These are phyloP conservation scores for Halophytophthora polymorphica DNA, from an alignment of 352 stramenopile species.

Conservation along the genomic window DNA sequence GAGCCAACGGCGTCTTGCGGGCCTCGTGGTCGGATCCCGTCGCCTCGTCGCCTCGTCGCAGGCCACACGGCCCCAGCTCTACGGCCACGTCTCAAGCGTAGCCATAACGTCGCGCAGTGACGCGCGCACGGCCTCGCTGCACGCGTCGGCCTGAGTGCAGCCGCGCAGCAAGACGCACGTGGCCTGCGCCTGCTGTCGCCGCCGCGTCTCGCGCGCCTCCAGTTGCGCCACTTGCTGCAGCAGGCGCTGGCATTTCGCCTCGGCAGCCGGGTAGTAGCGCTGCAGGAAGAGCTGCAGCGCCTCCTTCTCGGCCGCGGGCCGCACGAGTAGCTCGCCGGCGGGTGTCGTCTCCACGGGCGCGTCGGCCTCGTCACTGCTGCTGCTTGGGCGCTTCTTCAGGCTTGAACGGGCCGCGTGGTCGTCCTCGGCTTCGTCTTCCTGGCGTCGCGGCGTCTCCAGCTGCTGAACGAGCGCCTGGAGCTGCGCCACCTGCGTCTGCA, in stretches of 20 bases:
- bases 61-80: no score
- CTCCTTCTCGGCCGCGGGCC: conserved; percentile 40
- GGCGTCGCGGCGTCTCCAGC: conserved; percentile 3
- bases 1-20: no score
- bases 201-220: conserved; percentile 21
- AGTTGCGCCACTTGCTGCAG: conserved; percentile 27
- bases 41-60: no score
- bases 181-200: conserved; percentile 27
- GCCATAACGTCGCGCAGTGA: conserved; percentile 34
- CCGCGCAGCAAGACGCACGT: conserved; percentile 26
- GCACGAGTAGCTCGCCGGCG: conserved; percentile 7
- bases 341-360: neutral
- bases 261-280: conserved; percentile 39
- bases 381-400: neutral
- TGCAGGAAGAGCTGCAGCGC: conserved; percentile 44
- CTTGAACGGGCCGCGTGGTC: no score
- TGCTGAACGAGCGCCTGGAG: conserved; percentile 15
- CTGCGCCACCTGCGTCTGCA: conserved; percentile 24
- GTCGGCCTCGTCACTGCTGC: conserved; percentile 7
- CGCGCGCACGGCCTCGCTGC: conserved; percentile 26
- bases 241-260: conserved; percentile 45
- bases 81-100: conserved; percentile 8
- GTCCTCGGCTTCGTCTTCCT: neutral
- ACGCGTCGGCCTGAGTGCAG: conserved; percentile 30
- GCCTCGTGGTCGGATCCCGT: no score